These are phyloP conservation scores for Peniophora sp. DNA, from an alignment of 1,284 basidiomycete genomes.

Conservation along the genomic window DNA sequence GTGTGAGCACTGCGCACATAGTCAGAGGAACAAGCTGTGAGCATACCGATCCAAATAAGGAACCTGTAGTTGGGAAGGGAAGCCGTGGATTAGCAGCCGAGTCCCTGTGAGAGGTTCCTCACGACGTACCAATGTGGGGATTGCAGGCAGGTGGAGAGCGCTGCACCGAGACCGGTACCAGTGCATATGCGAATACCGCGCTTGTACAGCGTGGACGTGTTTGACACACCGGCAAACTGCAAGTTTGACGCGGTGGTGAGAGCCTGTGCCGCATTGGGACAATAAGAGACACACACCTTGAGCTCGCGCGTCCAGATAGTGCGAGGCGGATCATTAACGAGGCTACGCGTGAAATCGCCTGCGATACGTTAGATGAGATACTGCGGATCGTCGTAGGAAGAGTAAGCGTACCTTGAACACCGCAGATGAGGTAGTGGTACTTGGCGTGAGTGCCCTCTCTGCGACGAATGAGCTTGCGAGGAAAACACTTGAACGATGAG, in stretches of 20 bases:
- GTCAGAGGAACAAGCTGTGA: conserved; percentile 6
- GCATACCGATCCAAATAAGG: conserved; percentile 70
- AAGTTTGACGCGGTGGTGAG: conserved; percentile 3
- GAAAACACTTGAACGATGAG: background rate
- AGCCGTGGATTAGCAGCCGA: conserved; percentile 8
- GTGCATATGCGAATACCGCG: conserved; percentile 74
- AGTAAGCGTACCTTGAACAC: conserved; percentile 50
- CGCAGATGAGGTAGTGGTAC: conserved; percentile 71
- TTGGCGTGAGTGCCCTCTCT: conserved; percentile 64
- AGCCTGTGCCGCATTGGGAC: background rate
- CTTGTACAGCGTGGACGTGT: conserved; percentile 67
- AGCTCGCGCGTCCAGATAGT: conserved; percentile 67
- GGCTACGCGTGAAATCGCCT: conserved; percentile 66
- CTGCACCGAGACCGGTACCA: conserved; percentile 71
- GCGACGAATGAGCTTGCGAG: conserved; percentile 10
- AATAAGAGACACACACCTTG: conserved; percentile 36
- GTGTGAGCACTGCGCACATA: conserved; percentile 1
- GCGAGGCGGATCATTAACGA: conserved; percentile 61
- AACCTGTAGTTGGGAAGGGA: conserved; percentile 35
- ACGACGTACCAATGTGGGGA: conserved; percentile 53
- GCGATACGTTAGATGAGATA: background rate
- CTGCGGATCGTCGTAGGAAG: background rate
- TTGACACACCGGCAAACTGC: conserved; percentile 72
- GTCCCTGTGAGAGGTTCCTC: conserved; percentile 3
- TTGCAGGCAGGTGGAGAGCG: conserved; percentile 67